Percentiles rank a stretch among this genome's conserved stretches.
Evolutionary conservation across 257 asterid genomes (phyloP).

Genomic region (Haberlea rhodopensis): DNA sequence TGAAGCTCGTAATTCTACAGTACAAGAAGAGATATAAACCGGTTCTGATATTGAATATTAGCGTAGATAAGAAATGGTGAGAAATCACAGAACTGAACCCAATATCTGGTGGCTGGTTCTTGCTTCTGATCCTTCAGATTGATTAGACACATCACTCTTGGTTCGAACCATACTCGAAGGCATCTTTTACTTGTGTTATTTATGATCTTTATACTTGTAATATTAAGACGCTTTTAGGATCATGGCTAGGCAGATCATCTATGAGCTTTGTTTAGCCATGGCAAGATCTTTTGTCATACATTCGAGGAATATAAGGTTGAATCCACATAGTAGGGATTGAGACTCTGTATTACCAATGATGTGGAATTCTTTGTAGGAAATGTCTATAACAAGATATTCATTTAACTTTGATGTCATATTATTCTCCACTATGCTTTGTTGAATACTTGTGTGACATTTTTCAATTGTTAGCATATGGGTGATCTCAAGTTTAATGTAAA

Average conservation of each 20-base stretch:
- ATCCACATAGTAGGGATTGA: background rate
- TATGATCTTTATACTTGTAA: conserved; percentile 37
- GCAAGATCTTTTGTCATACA: conserved; percentile 26
- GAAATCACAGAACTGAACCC: conserved; percentile 39
- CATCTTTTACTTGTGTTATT: conserved; percentile 21
- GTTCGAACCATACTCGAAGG: conserved; percentile 1
- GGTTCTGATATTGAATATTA: conserved; percentile 24
- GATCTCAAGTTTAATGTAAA: too few relatives aligned
- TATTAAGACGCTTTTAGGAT: conserved; percentile 22
- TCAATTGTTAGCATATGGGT: too few relatives aligned
- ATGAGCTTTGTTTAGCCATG: conserved; percentile 36
- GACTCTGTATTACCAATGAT: too few relatives aligned
- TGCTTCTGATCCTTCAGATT: conserved; percentile 26
- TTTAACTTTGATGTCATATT: background rate
- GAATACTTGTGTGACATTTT: too few relatives aligned
- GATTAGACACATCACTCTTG: conserved; percentile 22
- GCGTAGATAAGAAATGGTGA: conserved; percentile 20
- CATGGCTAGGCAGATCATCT: conserved; percentile 22
- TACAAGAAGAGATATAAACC: too few relatives aligned
- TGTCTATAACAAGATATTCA: background rate
- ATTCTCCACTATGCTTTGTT: background rate
- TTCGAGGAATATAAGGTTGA: background rate
- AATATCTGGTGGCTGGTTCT: conserved; percentile 37
- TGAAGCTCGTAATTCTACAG: too few relatives aligned
- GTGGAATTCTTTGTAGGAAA: too few relatives aligned